phyloP scores from a whole-genome alignment of 2,329 filamentous ascomycete genomes.

The Periconia macrospinosa region DNA sequence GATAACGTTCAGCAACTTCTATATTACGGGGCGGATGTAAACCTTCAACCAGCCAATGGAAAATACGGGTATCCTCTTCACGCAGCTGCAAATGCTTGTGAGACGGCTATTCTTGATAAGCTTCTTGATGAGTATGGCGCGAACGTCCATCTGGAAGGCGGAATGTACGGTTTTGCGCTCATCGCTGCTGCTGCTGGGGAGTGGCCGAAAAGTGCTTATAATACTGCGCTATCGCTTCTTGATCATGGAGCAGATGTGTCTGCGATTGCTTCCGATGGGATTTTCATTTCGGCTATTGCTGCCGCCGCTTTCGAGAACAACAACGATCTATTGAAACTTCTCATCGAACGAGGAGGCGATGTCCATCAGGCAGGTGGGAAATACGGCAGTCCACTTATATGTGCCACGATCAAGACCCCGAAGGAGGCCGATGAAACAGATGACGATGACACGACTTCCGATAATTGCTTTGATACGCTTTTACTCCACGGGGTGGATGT shows the following conservation, averaged over 20 bases:
- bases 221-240: slow-evolving; percentile 15
- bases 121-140: slow-evolving; percentile 17
- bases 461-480: slow-evolving; percentile 15
- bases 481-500: slow-evolving; percentile 17
- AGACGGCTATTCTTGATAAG: slow-evolving; percentile 11
- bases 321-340: slow-evolving; percentile 15
- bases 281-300: slow-evolving; percentile 13
- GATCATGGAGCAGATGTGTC: slow-evolving; percentile 15
- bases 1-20: slow-evolving; percentile 17
- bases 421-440: slow-evolving; percentile 4
- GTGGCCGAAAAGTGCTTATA: slow-evolving; percentile 9
- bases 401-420: slow-evolving; percentile 15
- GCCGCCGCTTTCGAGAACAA: slow-evolving; percentile 20
- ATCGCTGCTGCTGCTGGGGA: slow-evolving; percentile 18
- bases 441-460: background rate
- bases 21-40: slow-evolving; percentile 16
- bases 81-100: slow-evolving; percentile 11
- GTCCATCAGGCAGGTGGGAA: slow-evolving; percentile 17
- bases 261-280: slow-evolving; percentile 5
- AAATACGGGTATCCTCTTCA: slow-evolving; percentile 14
- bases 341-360: slow-evolving; percentile 27
- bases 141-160: slow-evolving; percentile 19
- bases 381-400: slow-evolving; percentile 20
- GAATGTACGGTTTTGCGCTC: slow-evolving; percentile 17
- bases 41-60: slow-evolving; percentile 18